Conservation (phyloP, 2,329 filamentous ascomycete genomes). For the Aureobasidium leucospermi region DNA sequence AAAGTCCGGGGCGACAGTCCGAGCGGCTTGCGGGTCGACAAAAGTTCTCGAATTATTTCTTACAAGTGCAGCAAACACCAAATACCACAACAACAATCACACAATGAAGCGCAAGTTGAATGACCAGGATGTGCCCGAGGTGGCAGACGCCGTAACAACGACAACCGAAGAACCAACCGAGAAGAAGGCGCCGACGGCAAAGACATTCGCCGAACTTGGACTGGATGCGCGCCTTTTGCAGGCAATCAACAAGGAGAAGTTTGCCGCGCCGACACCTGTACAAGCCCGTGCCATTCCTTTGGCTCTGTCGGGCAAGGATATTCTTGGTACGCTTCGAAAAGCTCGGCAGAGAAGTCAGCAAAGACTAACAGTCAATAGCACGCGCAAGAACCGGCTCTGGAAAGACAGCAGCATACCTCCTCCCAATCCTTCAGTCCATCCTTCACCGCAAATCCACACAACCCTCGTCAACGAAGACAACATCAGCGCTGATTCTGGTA, state of each 20-base stretch:
- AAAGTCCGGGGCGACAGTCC: conserved; percentile 11
- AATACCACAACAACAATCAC: neutral
- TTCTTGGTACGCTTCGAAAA: conserved; percentile 49
- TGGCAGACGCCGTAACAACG: conserved; percentile 17
- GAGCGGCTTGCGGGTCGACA: neutral
- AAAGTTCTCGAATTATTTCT: conserved; percentile 11
- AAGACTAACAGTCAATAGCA: conserved; percentile 41
- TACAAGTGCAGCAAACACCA: neutral
- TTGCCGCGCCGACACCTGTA: conserved; percentile 77
- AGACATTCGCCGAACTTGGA: conserved; percentile 66
- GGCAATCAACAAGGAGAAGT: conserved; percentile 76
- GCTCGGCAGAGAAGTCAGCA: neutral
- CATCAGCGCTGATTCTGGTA: conserved; percentile 78
- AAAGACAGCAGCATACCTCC: conserved; percentile 92
- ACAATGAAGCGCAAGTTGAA: conserved; percentile 45
- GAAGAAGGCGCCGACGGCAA: conserved; percentile 4
- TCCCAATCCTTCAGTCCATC: conserved; percentile 81
- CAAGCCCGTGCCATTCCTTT: conserved; percentile 84
- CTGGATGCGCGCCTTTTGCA: conserved; percentile 82
- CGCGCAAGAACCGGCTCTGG: conserved; percentile 93
- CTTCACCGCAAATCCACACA: conserved; percentile 67
- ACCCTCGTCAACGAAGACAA: conserved; percentile 39
- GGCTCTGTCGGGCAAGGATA: conserved; percentile 78
- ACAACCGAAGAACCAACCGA: conserved; percentile 12
- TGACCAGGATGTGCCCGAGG: conserved; percentile 39